Base-by-base conservation (phyloP, 1,139 yeast species). In the Taphrina deformans region DNA sequence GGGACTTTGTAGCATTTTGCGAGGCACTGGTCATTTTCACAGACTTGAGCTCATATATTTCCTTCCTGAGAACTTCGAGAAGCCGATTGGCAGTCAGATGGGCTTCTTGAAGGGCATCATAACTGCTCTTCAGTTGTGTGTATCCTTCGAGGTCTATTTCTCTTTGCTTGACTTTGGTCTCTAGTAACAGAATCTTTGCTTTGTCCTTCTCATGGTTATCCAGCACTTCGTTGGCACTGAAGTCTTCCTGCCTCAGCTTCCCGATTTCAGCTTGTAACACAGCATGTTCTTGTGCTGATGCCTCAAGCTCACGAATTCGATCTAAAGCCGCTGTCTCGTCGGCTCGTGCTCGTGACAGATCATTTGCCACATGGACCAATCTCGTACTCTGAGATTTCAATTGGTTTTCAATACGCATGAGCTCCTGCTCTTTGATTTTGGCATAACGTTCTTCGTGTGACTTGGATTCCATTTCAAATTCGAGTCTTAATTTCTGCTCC, bases 401-500 rank as follows among this genome's bases (percentile, higher is more conserved):
- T 18, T 38, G 58, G 16, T 53, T 53, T 27, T 53, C 58, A 12
- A 38, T 31, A 7, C 21, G 18, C 58, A 53, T 53, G 18, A 16
- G 9, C 6, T 53, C 58, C 26, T 53, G 58, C 35, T 35, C 48
- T 16, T 48, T 48, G 23, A 48, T 16, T 7, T 23, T 48, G 5
- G 5, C 26, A 23, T 18, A 48, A 26, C 53, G 35, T 48, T 48
- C 35, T 27, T 48, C 53, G 10, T 44, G 48, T 18, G 27, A 21
- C 10, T 21, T 7, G 27, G 21, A 10, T 23, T 44, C 48, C 27
- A 21, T 7, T 21, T 44, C 48, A n/a, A 44, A 44, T 44, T 44
- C 48, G 27, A 9, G 27, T 21, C 27, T 44, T 5, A 44, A n/a
- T 2, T 18, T 18, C 27, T 21, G 7, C 6, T 44, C 48, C 18